Conservation (phyloP, 306 rosid genomes). For the Acacia crassicarpa region DNA sequence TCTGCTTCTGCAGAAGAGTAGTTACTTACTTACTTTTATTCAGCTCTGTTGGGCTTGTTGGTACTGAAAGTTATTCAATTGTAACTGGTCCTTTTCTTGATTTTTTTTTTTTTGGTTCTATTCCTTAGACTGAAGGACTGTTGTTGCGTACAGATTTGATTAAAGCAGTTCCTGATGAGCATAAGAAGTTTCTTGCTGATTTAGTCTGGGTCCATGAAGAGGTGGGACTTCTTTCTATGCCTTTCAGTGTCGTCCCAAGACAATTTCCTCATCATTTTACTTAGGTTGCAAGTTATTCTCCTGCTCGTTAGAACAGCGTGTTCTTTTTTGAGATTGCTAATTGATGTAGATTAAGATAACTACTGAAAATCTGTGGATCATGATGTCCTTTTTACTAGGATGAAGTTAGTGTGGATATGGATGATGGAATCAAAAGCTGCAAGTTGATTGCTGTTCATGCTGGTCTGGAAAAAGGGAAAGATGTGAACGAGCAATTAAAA, state of each 20-base stretch:
- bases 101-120: background rate
- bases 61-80: background rate
- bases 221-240: conserved; percentile 47
- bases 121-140: conserved; percentile 17
- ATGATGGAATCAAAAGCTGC: conserved; percentile 56
- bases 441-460: conserved; percentile 93
- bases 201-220: conserved; percentile 95
- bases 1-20: background rate
- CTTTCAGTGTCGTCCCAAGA: background rate
- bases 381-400: conserved; percentile 50
- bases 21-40: background rate
- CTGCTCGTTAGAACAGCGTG: conserved; percentile 1
- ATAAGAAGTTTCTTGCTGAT: conserved; percentile 85
- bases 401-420: conserved; percentile 65
- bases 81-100: background rate
- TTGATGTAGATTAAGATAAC: conserved; percentile 6
- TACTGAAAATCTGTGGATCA: conserved; percentile 28
- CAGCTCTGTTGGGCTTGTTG: background rate
- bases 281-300: background rate
- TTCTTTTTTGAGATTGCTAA: conserved; percentile 26
- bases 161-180: conserved; percentile 85
- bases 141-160: conserved; percentile 70
- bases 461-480: conserved; percentile 69
- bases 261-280: conserved; percentile 7
- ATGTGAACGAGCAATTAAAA: conserved; percentile 70